A percentile compares a stretch with the other conserved stretches of the same genome.
phyloP scores from a whole-genome alignment of 352 stramenopile genomes.

The Phytophthora sansomeana region DNA sequence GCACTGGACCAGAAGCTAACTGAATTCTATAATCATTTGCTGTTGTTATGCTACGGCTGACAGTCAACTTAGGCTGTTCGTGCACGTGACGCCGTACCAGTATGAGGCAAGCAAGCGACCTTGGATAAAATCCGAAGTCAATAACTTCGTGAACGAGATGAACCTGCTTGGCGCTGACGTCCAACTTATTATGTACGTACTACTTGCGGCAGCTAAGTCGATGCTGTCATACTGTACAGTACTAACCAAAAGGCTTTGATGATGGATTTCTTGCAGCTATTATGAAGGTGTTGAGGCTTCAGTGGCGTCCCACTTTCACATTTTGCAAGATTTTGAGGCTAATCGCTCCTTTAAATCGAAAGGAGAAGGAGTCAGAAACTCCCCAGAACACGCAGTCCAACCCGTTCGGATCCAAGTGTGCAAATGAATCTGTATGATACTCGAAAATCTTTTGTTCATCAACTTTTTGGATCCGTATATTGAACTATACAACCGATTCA shows the following conservation, averaged over 20 bases:
- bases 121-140: slow-evolving; percentile 67
- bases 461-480: too few species aligned
- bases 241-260: neutral
- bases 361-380: slow-evolving; percentile 30
- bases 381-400: slow-evolving; percentile 43
- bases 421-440: slow-evolving; percentile 20
- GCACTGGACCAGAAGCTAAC: neutral
- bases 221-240: neutral
- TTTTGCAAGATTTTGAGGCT: slow-evolving; percentile 50
- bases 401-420: slow-evolving; percentile 40
- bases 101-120: slow-evolving; percentile 49
- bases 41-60: neutral
- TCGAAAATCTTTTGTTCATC: neutral
- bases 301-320: slow-evolving; percentile 48
- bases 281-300: slow-evolving; percentile 42
- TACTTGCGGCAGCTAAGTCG: neutral
- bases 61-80: slow-evolving; percentile 51
- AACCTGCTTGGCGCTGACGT: slow-evolving; percentile 33
- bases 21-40: neutral
- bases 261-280: slow-evolving; percentile 34
- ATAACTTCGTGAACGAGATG: slow-evolving; percentile 55
- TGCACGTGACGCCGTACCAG: slow-evolving; percentile 79
- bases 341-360: slow-evolving; percentile 35
- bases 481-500: too few species aligned
- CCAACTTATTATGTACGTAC: slow-evolving; percentile 54